Base-by-base conservation (phyloP, 164 flowering plant genomes). In the Brasenia schreberi region DNA sequence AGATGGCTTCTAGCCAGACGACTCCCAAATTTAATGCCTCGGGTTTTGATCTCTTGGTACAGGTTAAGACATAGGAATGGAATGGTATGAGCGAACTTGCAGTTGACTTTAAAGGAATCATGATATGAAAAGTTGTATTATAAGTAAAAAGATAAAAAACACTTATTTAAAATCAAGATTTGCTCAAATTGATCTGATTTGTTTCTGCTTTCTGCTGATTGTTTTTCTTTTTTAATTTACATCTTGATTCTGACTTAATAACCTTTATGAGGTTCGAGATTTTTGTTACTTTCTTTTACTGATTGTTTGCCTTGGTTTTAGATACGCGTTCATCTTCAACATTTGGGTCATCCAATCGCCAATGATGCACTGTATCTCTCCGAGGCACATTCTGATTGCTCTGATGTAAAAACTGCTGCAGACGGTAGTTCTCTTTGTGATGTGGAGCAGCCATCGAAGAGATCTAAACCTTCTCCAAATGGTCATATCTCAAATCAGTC, bases 291-390 rank as follows among this genome's bases (percentile, higher is more conserved):
- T 9, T 9, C 12, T 5, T 14, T 49, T 49, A 5, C 53, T 49
- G 10, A 6, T 49, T 49, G 56, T 49, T 49, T 49, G 10, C 56
- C 56, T 49, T 49, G 56, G 56, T 61, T 61, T 61, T 27, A 93
- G 97, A 91, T 91, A 69, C 89, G 96, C 43, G 96, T 88, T 33
- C 99, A 94, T 74, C 78, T 94, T 73, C 92, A 83, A 71, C 74
- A 79, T 71, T 69, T 80, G 16, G 96, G 97, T 63, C 82, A 94
- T 81, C 96, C 99, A 5, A 91, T 94, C 66, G 99, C 89, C 76
- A 94, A 94, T 73, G 99, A 92, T 68, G 59, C 64, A 62, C 96
- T 91, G 64, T 91, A 94, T 74, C 85, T 88, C 33, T 76, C 83
- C 18, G 78, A 85, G 69, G 61, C 66, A n/a, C 70, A 64, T 62